These are phyloP conservation scores for Rutstroemia sp. DNA, from an alignment of 2,329 filamentous ascomycete genomes.

Conservation along the genomic window DNA sequence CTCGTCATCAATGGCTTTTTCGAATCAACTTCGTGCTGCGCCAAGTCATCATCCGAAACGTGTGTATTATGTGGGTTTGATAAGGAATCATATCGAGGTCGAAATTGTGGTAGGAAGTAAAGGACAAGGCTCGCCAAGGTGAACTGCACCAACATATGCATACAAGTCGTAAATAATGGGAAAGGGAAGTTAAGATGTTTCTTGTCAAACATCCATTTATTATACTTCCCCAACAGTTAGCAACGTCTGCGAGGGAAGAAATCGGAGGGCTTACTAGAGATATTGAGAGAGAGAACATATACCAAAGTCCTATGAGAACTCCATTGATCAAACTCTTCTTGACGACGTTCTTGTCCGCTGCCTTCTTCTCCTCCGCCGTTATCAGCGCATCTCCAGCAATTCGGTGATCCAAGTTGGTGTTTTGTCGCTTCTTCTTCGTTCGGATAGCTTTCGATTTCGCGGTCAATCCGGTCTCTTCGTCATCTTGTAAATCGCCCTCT, in stretches of 20 bases:
- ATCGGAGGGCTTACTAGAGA: conserved; percentile 60
- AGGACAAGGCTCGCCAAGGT: conserved; percentile 68
- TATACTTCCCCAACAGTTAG: conserved; percentile 56
- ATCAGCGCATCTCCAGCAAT: conserved; percentile 53
- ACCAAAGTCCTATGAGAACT: conserved; percentile 80
- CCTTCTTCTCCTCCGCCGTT: conserved; percentile 64
- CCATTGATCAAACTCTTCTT: conserved; percentile 65
- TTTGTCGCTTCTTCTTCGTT: conserved; percentile 57
- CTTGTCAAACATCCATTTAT: conserved; percentile 98
- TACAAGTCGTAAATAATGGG: conserved; percentile 86
- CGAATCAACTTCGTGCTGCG: conserved; percentile 24
- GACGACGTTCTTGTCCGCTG: conserved; percentile 68
- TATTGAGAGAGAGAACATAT: conserved; percentile 85
- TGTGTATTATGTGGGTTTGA: conserved; percentile 28
- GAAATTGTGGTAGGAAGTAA: conserved; percentile 73
- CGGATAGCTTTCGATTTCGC: conserved; percentile 62
- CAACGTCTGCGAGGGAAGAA: background rate
- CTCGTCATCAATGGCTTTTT: conserved; percentile 65
- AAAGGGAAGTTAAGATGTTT: conserved; percentile 84
- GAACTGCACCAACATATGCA: conserved; percentile 97
- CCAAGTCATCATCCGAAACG: conserved; percentile 23
- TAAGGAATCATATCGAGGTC: conserved; percentile 48
- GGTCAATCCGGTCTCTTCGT: conserved; percentile 85
- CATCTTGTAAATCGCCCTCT: conserved; percentile 70
- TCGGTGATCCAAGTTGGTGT: conserved; percentile 62